phyloP scores from a whole-genome alignment of 148 eudicot genomes.

The Suaeda aralocaspica region DNA sequence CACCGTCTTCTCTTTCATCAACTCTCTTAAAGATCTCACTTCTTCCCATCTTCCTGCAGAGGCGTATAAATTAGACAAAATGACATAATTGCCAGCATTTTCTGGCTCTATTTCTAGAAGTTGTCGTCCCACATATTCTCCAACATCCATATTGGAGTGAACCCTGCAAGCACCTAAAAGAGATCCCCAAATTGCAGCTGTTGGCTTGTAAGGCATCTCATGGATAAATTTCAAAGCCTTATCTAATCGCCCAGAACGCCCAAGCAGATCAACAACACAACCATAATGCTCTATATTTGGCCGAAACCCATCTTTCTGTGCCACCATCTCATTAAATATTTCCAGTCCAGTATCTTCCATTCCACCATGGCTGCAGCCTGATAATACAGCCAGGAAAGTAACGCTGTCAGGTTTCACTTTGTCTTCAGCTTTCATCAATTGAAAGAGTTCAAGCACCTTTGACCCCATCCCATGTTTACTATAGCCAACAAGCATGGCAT shows the following conservation, averaged over 20 bases:
- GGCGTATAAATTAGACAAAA: conserved; percentile 68
- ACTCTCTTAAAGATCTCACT: conserved; percentile 47
- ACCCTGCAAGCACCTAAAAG: conserved; percentile 84
- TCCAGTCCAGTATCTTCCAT: conserved; percentile 64
- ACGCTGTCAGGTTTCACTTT: conserved; percentile 54
- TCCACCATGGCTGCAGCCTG: conserved; percentile 87
- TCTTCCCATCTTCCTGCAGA: conserved; percentile 85
- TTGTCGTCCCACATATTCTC: conserved; percentile 51
- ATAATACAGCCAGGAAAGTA: conserved; percentile 67
- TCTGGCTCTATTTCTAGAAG: conserved; percentile 79
- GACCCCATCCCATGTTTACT: conserved; percentile 71
- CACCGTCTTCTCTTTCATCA: conserved; percentile 60
- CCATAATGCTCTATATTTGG: conserved; percentile 80
- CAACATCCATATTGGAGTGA: conserved; percentile 56
- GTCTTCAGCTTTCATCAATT: conserved; percentile 51
- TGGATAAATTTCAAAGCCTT: conserved; percentile 59
- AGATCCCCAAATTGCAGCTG: conserved; percentile 85
- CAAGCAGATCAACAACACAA: conserved; percentile 84
- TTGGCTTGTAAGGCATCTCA: conserved; percentile 72
- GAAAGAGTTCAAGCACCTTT: conserved; percentile 53
- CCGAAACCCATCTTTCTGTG: conserved; percentile 37
- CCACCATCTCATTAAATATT: conserved; percentile 54
- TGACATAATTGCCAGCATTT: conserved; percentile 77
- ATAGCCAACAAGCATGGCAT: conserved; percentile 84
- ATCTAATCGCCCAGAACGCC: conserved; percentile 66